These are phyloP conservation scores for Fereydounia khargensis DNA, from an alignment of 1,284 basidiomycete genomes.

Conservation along the genomic window DNA sequence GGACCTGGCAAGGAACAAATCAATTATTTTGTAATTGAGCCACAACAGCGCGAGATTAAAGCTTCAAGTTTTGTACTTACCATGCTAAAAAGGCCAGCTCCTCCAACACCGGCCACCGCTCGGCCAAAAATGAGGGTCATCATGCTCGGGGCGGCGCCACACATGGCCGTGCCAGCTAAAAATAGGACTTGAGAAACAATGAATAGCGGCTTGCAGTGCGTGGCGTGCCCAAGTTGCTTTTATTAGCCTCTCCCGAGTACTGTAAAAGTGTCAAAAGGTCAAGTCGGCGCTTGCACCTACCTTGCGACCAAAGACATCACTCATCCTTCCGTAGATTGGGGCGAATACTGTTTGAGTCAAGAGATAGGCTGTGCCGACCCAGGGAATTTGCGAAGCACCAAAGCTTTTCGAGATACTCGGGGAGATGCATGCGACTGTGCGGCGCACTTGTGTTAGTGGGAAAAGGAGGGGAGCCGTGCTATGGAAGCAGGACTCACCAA, in stretches of 20 bases:
- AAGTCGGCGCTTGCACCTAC: no score
- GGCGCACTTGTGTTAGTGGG: background rate
- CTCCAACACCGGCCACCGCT: slow-evolving; percentile 11
- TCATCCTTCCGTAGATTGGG: slow-evolving; percentile 6
- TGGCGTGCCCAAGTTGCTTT: no score
- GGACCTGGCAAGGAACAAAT: no score
- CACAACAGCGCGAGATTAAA: no score
- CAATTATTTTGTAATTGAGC: no score
- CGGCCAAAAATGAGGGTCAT: slow-evolving; percentile 5
- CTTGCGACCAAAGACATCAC: slow-evolving; percentile 12
- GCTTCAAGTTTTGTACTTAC: no score
- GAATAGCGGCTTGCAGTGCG: no score
- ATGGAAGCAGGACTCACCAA: background rate
- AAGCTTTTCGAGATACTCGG: slow-evolving; percentile 9
- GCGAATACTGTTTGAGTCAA: slow-evolving; percentile 3
- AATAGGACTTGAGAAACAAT: slow-evolving; percentile 6
- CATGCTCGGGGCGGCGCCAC: slow-evolving; percentile 4
- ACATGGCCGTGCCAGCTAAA: slow-evolving; percentile 4
- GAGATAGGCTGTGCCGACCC: slow-evolving; percentile 12
- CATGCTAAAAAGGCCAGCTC: slow-evolving; percentile 9
- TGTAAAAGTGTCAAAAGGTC: no score
- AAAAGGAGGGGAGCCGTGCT: background rate
- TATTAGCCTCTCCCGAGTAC: no score
- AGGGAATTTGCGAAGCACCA: slow-evolving; percentile 2
- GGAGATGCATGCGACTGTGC: slow-evolving; percentile 7